Percentiles rank a stretch among this genome's conserved stretches.
These are phyloP conservation scores for Fusarium xyrophilum DNA, from an alignment of 2,329 filamentous ascomycete species.

Conservation along the genomic window DNA sequence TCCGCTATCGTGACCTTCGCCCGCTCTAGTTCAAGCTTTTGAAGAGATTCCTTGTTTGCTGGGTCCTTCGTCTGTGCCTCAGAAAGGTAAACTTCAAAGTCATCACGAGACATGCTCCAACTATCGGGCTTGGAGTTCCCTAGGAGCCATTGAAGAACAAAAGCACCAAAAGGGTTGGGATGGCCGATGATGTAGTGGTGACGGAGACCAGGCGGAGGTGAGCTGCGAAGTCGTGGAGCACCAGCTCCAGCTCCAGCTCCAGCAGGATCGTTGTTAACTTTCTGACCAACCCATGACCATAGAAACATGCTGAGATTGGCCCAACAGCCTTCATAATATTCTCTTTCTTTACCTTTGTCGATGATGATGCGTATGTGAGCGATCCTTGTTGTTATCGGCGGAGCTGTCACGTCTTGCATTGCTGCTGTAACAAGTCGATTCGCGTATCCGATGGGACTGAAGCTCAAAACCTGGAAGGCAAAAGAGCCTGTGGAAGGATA, in stretches of 20 bases:
- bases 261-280: neutral
- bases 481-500: neutral
- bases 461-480: rapidly evolving
- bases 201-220: neutral
- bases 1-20: neutral
- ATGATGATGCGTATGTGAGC: neutral
- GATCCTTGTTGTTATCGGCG: neutral
- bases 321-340: neutral
- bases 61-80: neutral
- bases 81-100: neutral
- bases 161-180: neutral
- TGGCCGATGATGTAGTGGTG: neutral
- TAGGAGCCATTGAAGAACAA: neutral
- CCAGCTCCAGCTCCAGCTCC: neutral
- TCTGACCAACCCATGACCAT: neutral
- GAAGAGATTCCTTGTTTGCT: neutral
- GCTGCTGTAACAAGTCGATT: rapidly evolving
- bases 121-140: rapidly evolving
- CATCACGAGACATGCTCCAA: neutral
- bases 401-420: neutral
- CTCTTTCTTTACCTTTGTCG: neutral
- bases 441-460: rapidly evolving
- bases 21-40: neutral
- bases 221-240: neutral
- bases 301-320: neutral